Conservation (phyloP, 225 moss, liverwort and hornwort genomes). For the Polytrichum formosum region DNA sequence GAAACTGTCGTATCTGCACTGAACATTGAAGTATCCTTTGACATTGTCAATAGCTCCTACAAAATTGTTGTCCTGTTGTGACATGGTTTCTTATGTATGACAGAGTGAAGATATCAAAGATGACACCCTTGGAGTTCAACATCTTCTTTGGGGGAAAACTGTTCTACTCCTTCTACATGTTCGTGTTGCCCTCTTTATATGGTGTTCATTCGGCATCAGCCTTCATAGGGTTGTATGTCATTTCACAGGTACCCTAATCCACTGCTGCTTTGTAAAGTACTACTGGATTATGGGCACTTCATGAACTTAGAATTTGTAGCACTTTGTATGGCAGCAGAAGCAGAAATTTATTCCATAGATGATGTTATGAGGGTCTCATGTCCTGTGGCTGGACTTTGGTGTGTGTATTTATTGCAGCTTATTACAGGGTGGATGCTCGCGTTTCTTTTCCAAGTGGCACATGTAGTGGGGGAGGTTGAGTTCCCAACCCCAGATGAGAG, state of each 20-base stretch:
- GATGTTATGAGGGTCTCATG: neutral
- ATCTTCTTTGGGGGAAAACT: constrained; percentile 74
- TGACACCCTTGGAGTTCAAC: constrained; percentile 77
- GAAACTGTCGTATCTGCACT: too few relatives aligned
- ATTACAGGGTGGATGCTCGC: constrained; percentile 92
- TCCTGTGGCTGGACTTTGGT: neutral
- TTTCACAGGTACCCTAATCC: constrained; percentile 48
- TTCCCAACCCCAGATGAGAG: constrained; percentile 73
- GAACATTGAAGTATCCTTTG: too few relatives aligned
- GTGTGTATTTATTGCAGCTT: constrained; percentile 44
- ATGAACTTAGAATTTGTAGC: too few relatives aligned
- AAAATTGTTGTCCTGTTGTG: too few relatives aligned
- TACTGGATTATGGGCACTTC: too few relatives aligned
- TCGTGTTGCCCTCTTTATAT: constrained; percentile 62
- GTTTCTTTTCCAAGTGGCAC: constrained; percentile 95
- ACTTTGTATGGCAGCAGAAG: too few relatives aligned
- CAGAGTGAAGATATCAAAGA: constrained; percentile 87
- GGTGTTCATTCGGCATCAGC: constrained; percentile 59
- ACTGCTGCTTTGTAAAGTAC: neutral
- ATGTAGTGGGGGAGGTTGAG: constrained; percentile 89
- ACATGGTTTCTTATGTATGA: constrained; percentile 4
- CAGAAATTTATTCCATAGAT: too few relatives aligned
- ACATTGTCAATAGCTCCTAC: too few relatives aligned
- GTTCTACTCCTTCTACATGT: constrained; percentile 84
- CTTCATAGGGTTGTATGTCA: constrained; percentile 67